phyloP scores from a whole-genome alignment of 78 protist genomes.

The Dictyostelium purpureum region DNA sequence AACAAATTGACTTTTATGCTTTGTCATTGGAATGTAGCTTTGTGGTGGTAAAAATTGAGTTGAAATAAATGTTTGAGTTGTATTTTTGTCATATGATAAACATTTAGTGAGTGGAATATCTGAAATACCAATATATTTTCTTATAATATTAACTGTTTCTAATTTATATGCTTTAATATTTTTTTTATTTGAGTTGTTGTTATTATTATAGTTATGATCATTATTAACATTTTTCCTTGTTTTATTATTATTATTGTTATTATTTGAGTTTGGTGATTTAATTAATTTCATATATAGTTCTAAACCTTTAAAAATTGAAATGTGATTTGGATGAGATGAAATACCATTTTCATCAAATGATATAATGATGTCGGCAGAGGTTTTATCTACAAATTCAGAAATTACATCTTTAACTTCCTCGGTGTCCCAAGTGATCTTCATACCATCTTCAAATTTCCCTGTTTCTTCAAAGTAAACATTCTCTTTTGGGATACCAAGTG shows the following conservation, averaged over 20 bases:
- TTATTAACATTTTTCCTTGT: too few relatives aligned
- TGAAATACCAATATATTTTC: constrained; percentile 82
- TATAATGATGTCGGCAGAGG: not conserved
- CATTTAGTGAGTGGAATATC: constrained; percentile 10
- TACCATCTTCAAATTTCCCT: constrained; percentile 35
- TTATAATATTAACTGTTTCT: constrained; percentile 51
- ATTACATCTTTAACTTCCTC: not conserved
- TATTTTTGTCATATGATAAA: not conserved
- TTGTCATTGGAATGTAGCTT: constrained; percentile 68
- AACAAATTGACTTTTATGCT: constrained; percentile 87
- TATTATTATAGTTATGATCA: not conserved
- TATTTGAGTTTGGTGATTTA: not conserved
- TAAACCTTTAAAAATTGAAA: not conserved
- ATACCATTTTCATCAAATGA: constrained; percentile 91
- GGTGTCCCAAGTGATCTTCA: not conserved
- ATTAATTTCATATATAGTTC: not conserved
- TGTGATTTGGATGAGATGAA: constrained; percentile 90
- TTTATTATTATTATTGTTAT: not conserved
- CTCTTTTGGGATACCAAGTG: not conserved
- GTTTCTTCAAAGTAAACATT: constrained; percentile 58
- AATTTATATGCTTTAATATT: constrained; percentile 12
- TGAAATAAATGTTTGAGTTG: constrained; percentile 2
- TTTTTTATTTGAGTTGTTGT: not conserved
- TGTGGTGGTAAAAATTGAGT: not conserved
- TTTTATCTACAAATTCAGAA: not conserved